These are phyloP conservation scores for Coccomyxa subellipsoidea DNA, from an alignment of 163 green algal genomes.

Conservation along the genomic window DNA sequence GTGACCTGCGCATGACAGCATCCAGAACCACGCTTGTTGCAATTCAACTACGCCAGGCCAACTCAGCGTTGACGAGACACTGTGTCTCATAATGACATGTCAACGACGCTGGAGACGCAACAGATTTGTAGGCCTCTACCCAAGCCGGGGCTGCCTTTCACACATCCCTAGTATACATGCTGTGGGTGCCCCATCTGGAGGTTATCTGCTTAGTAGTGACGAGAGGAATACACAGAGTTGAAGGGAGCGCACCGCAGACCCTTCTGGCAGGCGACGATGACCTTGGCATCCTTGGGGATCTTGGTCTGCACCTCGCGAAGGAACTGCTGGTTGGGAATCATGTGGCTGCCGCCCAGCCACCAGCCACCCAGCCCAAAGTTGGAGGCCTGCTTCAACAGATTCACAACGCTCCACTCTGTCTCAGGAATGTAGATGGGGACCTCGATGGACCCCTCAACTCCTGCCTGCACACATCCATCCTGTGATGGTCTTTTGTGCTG, in stretches of 20 bases:
- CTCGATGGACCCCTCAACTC: constrained; percentile 47
- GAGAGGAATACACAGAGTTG: too few relatives aligned
- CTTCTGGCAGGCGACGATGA: constrained; percentile 66
- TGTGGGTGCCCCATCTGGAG: too few relatives aligned
- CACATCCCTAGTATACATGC: too few relatives aligned
- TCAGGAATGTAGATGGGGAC: constrained; percentile 34
- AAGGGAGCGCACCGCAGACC: constrained; percentile 50
- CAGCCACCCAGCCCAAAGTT: constrained; percentile 78
- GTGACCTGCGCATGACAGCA: constrained; percentile 43
- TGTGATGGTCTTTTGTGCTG: too few relatives aligned
- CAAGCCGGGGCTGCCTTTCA: too few relatives aligned
- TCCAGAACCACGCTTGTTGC: not conserved
- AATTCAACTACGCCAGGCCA: too few relatives aligned
- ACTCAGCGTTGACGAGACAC: too few relatives aligned
- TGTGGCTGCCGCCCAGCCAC: constrained; percentile 88
- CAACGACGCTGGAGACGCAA: too few relatives aligned
- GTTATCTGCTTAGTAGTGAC: too few relatives aligned
- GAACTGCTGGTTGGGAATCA: constrained; percentile 82
- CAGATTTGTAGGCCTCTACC: too few relatives aligned
- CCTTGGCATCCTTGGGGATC: constrained; percentile 69
- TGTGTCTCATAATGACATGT: too few relatives aligned
- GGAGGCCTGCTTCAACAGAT: constrained; percentile 69
- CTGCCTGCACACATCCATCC: constrained; percentile 31
- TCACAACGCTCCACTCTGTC: constrained; percentile 18
- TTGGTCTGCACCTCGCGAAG: constrained; percentile 59